These are phyloP conservation scores for Porogramme epimiltina DNA, from an alignment of 1,284 basidiomycete species.

Conservation along the genomic window DNA sequence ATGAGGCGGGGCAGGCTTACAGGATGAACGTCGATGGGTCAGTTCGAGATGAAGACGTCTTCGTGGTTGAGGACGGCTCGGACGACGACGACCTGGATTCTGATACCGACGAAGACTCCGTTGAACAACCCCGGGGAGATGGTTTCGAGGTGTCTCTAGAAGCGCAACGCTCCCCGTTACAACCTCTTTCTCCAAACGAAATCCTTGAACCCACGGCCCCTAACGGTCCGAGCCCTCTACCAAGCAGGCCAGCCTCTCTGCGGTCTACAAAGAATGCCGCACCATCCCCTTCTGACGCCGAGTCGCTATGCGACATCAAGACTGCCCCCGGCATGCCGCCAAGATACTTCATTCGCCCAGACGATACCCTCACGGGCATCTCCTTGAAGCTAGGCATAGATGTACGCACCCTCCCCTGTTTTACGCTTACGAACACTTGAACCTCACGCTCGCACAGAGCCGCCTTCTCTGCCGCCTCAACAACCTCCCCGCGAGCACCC, in stretches of 20 bases:
- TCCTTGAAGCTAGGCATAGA: conserved; percentile 61
- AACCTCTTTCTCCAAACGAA: background rate
- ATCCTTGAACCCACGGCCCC: background rate
- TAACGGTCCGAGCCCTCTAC: background rate
- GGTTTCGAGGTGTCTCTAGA: too few species aligned
- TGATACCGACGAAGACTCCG: conserved; percentile 10
- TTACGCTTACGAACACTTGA: background rate
- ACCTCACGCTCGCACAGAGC: conserved; percentile 41
- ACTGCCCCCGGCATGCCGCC: conserved; percentile 6
- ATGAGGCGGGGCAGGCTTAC: background rate
- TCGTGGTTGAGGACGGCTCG: conserved; percentile 63
- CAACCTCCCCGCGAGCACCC: conserved; percentile 61
- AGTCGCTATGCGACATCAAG: background rate
- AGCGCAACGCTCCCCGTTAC: too few species aligned
- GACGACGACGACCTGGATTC: conserved; percentile 39
- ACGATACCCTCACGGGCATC: conserved; percentile 70
- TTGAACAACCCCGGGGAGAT: too few species aligned
- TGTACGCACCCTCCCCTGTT: conserved; percentile 46
- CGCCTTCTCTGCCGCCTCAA: conserved; percentile 65
- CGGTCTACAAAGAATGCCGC: background rate
- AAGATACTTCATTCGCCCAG: conserved; percentile 58
- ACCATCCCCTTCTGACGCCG: background rate
- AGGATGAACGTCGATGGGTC: conserved; percentile 52
- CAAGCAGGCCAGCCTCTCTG: background rate
- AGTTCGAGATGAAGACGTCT: conserved; percentile 58